Base-by-base conservation (phyloP, 805 yeast species). In the Spathaspora gorwiae region DNA sequence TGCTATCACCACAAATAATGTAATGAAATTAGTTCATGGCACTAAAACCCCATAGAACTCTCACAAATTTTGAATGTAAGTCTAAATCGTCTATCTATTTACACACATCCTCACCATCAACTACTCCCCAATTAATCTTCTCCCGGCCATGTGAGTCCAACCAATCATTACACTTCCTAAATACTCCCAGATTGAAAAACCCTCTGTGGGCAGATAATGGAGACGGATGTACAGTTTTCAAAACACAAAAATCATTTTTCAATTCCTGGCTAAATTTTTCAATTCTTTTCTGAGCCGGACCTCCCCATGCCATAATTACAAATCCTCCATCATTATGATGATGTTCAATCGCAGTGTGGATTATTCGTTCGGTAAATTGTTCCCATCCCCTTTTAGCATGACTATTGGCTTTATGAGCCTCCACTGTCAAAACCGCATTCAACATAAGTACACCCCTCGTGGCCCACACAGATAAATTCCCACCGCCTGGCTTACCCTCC, bases 351-450 rank as follows among this genome's bases (percentile, higher is more conserved):
- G 84, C 73, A 1, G 67, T 55, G 34, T 72, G 66, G 11, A 94
- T 76, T 1, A 83, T 89, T 30, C 79, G 73, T 56, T 80, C 87
- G 0, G 99, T 94, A 61, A 94, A 90, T 32, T 68, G 70, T 57
- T 90, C 97, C 99, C 99, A 94, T 0, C 99, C 99, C 53, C 74
- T 73, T 31, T 81, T 80, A 0, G 97, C 80, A 60, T 94, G 99
- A 10, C 97, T 89, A 57, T 90, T 89, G 9, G 99, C 96, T 57
- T 83, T 80, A 59, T 92, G 97, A 0, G 96, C 96, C 47, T 84
- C 83, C 0, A 94, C 99, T 0, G 98, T 94, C 1, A 94, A 69
- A 42, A 92, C 82, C 0, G 98, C 83, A 67, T 94, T 94, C 37
- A 94, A 74, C 71, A 94, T 66, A 26, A 94, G 67, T 2, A 94